Evolutionary conservation across 1,284 basidiomycete species (phyloP), one percentile per base, ranked within the genome.

Genomic region (Cutaneotrichosporon sp.): DNA sequence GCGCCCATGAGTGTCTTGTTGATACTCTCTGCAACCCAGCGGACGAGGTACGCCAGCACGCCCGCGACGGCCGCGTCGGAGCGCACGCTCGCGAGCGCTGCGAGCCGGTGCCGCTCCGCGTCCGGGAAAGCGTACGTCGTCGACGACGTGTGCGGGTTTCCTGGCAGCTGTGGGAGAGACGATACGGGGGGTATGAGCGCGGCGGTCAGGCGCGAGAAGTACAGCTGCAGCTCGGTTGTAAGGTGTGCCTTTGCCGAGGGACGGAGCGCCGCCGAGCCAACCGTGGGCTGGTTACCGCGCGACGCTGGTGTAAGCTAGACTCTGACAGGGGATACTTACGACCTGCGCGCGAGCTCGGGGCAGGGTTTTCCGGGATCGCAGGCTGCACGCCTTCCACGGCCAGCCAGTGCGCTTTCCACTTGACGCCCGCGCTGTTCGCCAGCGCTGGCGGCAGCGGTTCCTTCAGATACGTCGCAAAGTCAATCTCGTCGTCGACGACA

Each of bases 381-480:
- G 96, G 94, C 69, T 98, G 94, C 4, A 99, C 88, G 35, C 96
- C 94, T 69, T 99, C 94, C 21, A 98, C 90, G 1, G 94, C 93
- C 20, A 99, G 80, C 96, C 94, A 98, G 71, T 98, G 94, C 4
- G 92, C 90, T 21, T 71, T 74, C 75, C 75, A 77, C 50, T 70
- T 67, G 21, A 76, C 73, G 8, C 70, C 70, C 0, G 69, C 68
- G 9, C 66, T 65, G 55, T 66, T 68, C 13, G 63, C 63, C 17
- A 71, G 52, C 18, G 66, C 69, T 1, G 69, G 55, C 0, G 70
- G 72, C 12, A 69, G 57, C 8, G 67, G 65, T 47, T 70, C 61
- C 49, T 86, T 83, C 30, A 94, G 76, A 8, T 91, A 84, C 46
- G 85, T 87, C 67, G 93, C 90, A 67, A 99, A 92, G 75, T 98